phyloP scores from a whole-genome alignment of 2,329 filamentous ascomycete species.

The Fusarium heterosporum region DNA sequence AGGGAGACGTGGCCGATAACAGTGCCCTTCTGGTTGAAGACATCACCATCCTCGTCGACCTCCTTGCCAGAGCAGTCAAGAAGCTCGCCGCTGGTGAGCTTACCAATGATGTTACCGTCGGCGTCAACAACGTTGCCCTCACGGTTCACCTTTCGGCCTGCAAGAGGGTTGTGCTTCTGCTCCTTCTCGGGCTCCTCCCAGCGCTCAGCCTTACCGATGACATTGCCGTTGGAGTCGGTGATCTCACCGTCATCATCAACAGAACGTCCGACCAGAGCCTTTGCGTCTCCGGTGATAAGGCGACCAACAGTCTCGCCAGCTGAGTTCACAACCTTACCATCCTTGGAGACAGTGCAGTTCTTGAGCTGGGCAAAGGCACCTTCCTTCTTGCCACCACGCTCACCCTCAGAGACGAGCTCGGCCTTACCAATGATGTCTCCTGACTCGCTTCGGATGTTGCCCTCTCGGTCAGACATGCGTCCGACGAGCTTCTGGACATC shows the following conservation, averaged over 20 bases:
- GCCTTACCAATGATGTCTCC: conserved; percentile 76
- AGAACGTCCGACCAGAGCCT: conserved; percentile 76
- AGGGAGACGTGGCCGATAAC: conserved; percentile 76
- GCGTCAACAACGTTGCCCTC: conserved; percentile 70
- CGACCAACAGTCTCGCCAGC: conserved; percentile 79
- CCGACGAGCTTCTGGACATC: conserved; percentile 72
- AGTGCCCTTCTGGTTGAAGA: conserved; percentile 75
- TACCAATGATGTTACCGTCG: conserved; percentile 71
- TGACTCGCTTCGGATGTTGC: conserved; percentile 78
- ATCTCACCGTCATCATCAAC: conserved; percentile 89
- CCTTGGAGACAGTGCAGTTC: conserved; percentile 74
- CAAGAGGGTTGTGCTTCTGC: conserved; percentile 64
- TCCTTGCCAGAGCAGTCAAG: conserved; percentile 74
- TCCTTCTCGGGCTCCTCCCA: conserved; percentile 68
- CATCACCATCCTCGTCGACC: conserved; percentile 77
- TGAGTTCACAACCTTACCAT: conserved; percentile 74
- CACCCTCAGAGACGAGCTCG: conserved; percentile 75
- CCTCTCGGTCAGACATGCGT: conserved; percentile 77
- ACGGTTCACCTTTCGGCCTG: conserved; percentile 67
- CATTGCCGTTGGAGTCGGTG: conserved; percentile 77
- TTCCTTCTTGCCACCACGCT: conserved; percentile 71
- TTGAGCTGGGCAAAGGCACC: conserved; percentile 76
- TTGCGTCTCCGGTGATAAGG: conserved; percentile 76
- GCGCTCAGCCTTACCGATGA: conserved; percentile 68
- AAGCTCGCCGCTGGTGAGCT: conserved; percentile 75